phyloP scores from a whole-genome alignment of 164 flowering plant genomes.

The Macadamia tetraphylla region DNA sequence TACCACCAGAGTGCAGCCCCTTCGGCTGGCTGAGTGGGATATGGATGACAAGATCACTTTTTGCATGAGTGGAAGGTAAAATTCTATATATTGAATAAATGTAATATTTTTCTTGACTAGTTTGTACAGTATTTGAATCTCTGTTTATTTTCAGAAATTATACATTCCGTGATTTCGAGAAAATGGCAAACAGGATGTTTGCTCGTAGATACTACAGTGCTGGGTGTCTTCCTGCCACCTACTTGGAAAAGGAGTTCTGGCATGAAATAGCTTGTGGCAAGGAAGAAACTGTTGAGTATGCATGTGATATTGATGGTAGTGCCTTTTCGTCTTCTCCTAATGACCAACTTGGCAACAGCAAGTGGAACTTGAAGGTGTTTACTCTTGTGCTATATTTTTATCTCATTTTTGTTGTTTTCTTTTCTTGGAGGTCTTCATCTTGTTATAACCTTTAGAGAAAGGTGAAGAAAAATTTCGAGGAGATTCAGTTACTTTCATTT shows the following conservation, averaged over 20 bases:
- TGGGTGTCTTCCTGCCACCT: constrained; percentile 82
- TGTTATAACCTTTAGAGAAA: neutral
- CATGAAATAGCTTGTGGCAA: constrained; percentile 88
- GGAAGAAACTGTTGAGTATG: constrained; percentile 92
- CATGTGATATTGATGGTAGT: constrained; percentile 99
- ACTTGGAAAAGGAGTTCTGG: constrained; percentile 97
- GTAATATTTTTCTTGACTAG: constrained; percentile 1
- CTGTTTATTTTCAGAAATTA: constrained; percentile 66
- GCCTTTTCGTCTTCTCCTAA: constrained; percentile 87
- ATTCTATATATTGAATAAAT: neutral
- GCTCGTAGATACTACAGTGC: constrained; percentile 85
- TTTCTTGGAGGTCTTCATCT: neutral
- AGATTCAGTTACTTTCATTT: neutral
- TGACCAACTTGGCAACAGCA: constrained; percentile 91
- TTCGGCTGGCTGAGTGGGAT: constrained; percentile 96
- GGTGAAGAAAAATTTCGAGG: neutral
- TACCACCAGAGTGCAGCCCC: constrained; percentile 92
- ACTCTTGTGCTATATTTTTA: constrained; percentile 10
- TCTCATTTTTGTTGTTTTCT: constrained; percentile 2
- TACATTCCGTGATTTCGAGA: constrained; percentile 91
- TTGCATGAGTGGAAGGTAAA: constrained; percentile 95
- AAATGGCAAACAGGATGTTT: constrained; percentile 95
- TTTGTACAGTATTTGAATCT: constrained; percentile 21
- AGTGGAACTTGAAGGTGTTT: constrained; percentile 94
- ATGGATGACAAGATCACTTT: constrained; percentile 76